phyloP scores from a whole-genome alignment of 75 land plant species.

The Pinus albicaulis region DNA sequence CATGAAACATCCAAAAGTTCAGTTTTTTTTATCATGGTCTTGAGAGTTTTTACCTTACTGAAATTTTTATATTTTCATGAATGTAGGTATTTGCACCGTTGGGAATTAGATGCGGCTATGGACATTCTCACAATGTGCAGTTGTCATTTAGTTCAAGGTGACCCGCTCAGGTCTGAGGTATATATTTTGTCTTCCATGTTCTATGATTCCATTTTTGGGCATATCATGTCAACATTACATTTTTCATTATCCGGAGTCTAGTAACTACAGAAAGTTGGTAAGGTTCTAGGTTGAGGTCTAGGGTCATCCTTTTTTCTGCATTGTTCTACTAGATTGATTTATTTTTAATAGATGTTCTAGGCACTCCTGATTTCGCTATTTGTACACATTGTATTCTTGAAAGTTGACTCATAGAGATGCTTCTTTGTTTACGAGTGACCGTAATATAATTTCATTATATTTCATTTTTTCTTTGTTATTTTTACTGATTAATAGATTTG shows the following conservation, averaged over 20 bases:
- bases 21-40: too few relatives aligned
- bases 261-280: background rate
- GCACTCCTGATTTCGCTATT: too few relatives aligned
- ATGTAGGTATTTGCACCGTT: slow-evolving; percentile 76
- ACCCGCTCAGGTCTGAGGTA: slow-evolving; percentile 77
- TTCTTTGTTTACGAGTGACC: too few relatives aligned
- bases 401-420: too few relatives aligned
- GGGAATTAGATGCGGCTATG: slow-evolving; percentile 95
- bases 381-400: too few relatives aligned
- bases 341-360: too few relatives aligned
- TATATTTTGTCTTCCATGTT: background rate
- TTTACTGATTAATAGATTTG: too few relatives aligned
- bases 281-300: background rate
- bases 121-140: slow-evolving; percentile 98
- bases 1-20: too few relatives aligned
- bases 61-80: background rate
- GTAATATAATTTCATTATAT: too few relatives aligned
- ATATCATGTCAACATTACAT: background rate
- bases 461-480: too few relatives aligned
- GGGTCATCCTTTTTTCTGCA: background rate
- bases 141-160: slow-evolving; percentile 75
- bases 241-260: background rate
- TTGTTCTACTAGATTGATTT: background rate
- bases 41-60: background rate
- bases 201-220: background rate